Conservation (phyloP, 371 early-diverging fungal genomes). For the Synchytrium microbalum region DNA sequence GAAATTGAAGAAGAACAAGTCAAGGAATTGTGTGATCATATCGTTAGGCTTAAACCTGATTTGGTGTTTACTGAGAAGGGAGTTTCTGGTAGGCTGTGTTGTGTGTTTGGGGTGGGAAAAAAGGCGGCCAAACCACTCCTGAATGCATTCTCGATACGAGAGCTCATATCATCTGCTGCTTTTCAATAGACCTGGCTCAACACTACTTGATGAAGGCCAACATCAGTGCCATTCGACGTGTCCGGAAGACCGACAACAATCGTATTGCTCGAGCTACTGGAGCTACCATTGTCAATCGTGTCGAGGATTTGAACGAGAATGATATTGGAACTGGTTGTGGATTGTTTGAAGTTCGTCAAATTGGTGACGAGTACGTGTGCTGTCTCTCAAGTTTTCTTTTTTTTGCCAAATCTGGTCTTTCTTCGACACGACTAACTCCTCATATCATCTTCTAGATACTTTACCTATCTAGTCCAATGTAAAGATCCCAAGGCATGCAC, state of each 20-base stretch:
- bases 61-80: slow-evolving; percentile 99
- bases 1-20: slow-evolving; percentile 99
- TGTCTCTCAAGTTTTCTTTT: no score
- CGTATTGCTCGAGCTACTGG: slow-evolving; percentile 98
- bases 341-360: slow-evolving; percentile 93
- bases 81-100: slow-evolving; percentile 67
- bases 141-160: no score
- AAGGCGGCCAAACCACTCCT: slow-evolving; percentile 13
- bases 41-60: slow-evolving; percentile 95
- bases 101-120: slow-evolving; percentile 17
- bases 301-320: slow-evolving; percentile 91
- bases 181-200: slow-evolving; percentile 94
- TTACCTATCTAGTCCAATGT: slow-evolving; percentile 92
- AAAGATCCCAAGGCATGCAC: slow-evolving; percentile 98
- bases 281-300: slow-evolving; percentile 94
- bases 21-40: slow-evolving; percentile 92
- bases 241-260: slow-evolving; percentile 98
- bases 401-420: slow-evolving; percentile 19
- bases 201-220: slow-evolving; percentile 96
- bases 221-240: slow-evolving; percentile 98
- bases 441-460: slow-evolving; percentile 25
- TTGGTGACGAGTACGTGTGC: slow-evolving; percentile 95
- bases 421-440: slow-evolving; percentile 27
- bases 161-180: no score
- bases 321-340: slow-evolving; percentile 96